Percentiles rank a stretch among this genome's conserved stretches.
Evolutionary conservation across 2,329 filamentous ascomycete genomes (phyloP).

Genomic region (Teratosphaeriaceae sp.): DNA sequence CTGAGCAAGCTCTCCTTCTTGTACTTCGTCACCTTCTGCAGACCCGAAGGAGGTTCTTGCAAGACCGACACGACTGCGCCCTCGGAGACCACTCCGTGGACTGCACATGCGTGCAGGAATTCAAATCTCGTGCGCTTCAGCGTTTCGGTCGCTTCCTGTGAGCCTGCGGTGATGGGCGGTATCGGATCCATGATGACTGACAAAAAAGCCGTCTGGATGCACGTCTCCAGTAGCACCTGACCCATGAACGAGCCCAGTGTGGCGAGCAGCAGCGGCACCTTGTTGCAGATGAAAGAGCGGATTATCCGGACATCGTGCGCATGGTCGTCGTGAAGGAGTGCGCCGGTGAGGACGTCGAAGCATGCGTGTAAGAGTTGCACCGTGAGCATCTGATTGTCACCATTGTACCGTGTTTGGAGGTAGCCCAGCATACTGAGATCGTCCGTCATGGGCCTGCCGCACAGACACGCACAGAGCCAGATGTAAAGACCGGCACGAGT

Average conservation of each 20-base stretch:
- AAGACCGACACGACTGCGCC: constrained; percentile 71
- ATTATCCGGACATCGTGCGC: constrained; percentile 60
- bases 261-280: constrained; percentile 56
- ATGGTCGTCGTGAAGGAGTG: constrained; percentile 64
- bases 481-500: constrained; percentile 79
- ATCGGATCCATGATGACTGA: constrained; percentile 61
- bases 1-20: constrained; percentile 70
- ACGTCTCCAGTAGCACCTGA: constrained; percentile 54
- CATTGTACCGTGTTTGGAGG: constrained; percentile 78
- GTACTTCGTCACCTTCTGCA: constrained; percentile 68
- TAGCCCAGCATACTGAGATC: constrained; percentile 72
- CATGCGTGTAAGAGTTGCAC: constrained; percentile 80
- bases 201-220: constrained; percentile 59
- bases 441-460: constrained; percentile 75
- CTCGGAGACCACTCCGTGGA: constrained; percentile 78
- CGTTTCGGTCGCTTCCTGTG: constrained; percentile 47
- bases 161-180: constrained; percentile 56
- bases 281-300: constrained; percentile 79
- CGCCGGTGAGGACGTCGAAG: constrained; percentile 85
- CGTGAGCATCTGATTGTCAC: constrained; percentile 68
- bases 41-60: constrained; percentile 73
- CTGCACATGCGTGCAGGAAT: constrained; percentile 83
- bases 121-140: constrained; percentile 66
- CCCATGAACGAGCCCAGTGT: constrained; percentile 53
- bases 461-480: constrained; percentile 75